phyloP scores from a whole-genome alignment of 2,329 filamentous ascomycete species.

The Fusarium redolens region DNA sequence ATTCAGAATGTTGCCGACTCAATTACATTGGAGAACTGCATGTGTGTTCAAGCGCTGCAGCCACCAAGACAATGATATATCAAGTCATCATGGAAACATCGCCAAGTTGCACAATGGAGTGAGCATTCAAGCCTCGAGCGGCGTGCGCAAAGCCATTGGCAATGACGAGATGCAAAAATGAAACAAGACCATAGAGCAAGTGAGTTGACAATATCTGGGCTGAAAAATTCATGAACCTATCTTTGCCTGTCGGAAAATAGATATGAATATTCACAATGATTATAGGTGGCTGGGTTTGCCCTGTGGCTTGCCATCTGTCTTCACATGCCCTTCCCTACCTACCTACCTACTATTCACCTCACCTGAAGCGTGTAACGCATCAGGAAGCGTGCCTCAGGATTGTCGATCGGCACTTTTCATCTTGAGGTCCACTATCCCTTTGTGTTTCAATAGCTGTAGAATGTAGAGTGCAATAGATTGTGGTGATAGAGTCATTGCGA shows the following conservation, averaged over 20 bases:
- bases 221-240: background rate
- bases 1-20: background rate
- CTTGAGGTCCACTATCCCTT: background rate
- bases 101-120: constrained; percentile 9
- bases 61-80: constrained; percentile 8
- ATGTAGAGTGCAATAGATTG: background rate
- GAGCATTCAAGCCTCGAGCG: constrained; percentile 3
- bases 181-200: background rate
- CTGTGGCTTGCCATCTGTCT: background rate
- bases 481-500: background rate
- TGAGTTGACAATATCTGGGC: background rate
- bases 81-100: constrained; percentile 24
- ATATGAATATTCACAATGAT: background rate
- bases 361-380: background rate
- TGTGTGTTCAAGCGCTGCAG: background rate
- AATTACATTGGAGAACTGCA: background rate
- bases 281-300: background rate
- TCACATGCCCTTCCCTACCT: constrained; percentile 17
- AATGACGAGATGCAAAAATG: background rate
- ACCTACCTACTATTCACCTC: background rate
- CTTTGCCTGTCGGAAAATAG: constrained; percentile 1
- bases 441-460: background rate
- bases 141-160: background rate
- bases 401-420: background rate
- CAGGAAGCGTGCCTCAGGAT: background rate